Evolutionary conservation across 495 filamentous ascomycete species (phyloP).

Genomic region (Staphylotrichum longicolle): DNA sequence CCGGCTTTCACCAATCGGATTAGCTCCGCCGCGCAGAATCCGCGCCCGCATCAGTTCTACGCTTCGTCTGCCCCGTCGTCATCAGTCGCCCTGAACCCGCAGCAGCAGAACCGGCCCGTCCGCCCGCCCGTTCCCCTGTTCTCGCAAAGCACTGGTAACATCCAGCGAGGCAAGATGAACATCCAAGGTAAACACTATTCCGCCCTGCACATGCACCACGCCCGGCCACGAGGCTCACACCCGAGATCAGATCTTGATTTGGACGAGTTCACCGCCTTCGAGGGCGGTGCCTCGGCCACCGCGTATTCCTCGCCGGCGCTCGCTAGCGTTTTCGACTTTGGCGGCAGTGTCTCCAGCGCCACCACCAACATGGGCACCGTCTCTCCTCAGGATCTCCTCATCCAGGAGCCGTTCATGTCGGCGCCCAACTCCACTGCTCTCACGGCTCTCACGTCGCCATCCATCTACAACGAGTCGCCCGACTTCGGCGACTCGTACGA

Average conservation of each 20-base stretch:
- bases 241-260: conserved; percentile 47
- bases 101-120: conserved; percentile 43
- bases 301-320: conserved; percentile 54
- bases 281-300: conserved; percentile 48
- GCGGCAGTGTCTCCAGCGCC: conserved; percentile 42
- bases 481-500: conserved; percentile 64
- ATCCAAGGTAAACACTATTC: conserved; percentile 39
- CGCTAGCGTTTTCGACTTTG: conserved; percentile 46
- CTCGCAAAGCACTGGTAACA: conserved; percentile 46
- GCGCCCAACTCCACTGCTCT: conserved; percentile 80
- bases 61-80: conserved; percentile 52
- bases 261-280: conserved; percentile 52
- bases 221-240: conserved; percentile 42
- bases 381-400: conserved; percentile 80
- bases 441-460: conserved; percentile 82
- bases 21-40: conserved; percentile 46
- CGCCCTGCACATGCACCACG: conserved; percentile 7
- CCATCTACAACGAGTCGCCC: conserved; percentile 71
- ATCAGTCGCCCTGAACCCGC: conserved; percentile 42
- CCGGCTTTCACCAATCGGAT: conserved; percentile 58
- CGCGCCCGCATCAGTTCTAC: conserved; percentile 48
- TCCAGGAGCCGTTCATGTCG: conserved; percentile 62
- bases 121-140: conserved; percentile 53
- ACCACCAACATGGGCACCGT: conserved; percentile 63
- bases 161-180: conserved; percentile 48